Conservation (phyloP, 805 yeast species). For the Saturnispora sanitii region DNA sequence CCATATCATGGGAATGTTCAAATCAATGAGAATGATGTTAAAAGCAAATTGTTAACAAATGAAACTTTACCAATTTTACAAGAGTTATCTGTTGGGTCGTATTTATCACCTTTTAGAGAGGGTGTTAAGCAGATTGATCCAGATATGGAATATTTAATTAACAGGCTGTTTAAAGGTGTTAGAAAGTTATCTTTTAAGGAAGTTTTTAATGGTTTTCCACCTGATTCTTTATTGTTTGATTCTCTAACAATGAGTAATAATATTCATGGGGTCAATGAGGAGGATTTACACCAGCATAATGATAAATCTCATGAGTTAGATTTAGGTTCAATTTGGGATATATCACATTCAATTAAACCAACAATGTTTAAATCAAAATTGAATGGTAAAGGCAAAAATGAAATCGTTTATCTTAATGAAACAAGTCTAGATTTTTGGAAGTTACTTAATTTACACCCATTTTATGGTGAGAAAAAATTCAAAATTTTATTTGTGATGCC, state of each 20-base stretch:
- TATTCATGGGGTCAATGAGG: no score
- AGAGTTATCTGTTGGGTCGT: conserved; percentile 1
- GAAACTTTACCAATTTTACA: conserved; percentile 7
- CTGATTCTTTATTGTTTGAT: background rate
- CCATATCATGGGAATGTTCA: no score
- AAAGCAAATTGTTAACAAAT: no score
- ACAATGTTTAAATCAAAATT: conserved; percentile 17
- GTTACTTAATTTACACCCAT: conserved; percentile 46
- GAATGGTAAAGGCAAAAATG: conserved; percentile 21
- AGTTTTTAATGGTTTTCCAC: background rate
- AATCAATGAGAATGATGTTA: no score
- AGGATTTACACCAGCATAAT: background rate
- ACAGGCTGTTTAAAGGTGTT: conserved; percentile 2
- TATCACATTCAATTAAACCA: conserved; percentile 24
- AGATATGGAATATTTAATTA: conserved; percentile 5
- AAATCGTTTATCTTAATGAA: conserved; percentile 36
- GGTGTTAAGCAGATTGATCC: conserved; percentile 1
- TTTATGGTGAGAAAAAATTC: conserved; percentile 39
- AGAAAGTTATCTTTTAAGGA: conserved; percentile 5
- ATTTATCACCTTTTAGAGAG: conserved; percentile 1
- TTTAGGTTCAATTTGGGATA: conserved; percentile 1
- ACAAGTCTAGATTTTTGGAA: conserved; percentile 47
- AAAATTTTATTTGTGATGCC: conserved; percentile 38
- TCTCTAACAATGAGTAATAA: background rate
- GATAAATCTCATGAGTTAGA: conserved; percentile 1